phyloP scores from a whole-genome alignment of 2,329 filamentous ascomycete species.

The Magnaporthiopsis poae region DNA sequence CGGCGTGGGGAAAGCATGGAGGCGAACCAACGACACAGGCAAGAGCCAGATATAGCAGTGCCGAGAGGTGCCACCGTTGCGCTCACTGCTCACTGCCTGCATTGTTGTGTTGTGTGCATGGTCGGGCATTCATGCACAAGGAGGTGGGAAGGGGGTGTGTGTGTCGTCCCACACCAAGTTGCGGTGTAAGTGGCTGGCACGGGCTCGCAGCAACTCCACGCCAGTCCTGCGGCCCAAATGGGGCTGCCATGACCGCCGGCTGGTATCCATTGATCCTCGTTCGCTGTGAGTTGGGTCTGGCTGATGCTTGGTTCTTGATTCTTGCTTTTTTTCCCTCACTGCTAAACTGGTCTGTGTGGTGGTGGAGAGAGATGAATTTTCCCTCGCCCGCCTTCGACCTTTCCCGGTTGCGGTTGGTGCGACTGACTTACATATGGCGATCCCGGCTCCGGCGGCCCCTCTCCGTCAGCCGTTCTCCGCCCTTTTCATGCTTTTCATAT shows the following conservation, averaged over 20 bases:
- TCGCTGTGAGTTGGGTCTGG: too few relatives aligned
- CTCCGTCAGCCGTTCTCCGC: too few relatives aligned
- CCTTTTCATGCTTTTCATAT: too few relatives aligned
- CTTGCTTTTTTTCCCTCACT: neutral
- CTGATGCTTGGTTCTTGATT: neutral
- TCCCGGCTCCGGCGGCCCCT: too few relatives aligned
- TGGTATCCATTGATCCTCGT: neutral
- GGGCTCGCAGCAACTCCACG: neutral
- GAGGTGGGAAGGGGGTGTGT: neutral
- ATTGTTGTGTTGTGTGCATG: neutral
- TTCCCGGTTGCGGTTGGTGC: neutral
- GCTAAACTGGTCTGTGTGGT: neutral
- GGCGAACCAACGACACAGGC: neutral
- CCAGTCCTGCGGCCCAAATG: neutral
- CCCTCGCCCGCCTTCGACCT: neutral
- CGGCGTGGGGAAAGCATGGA: neutral
- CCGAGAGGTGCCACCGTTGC: neutral
- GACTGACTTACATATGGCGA: neutral
- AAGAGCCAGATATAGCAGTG: neutral
- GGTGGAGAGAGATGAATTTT: neutral
- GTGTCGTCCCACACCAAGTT: neutral
- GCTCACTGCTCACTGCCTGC: neutral
- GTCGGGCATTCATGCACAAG: neutral
- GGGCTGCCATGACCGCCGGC: neutral
- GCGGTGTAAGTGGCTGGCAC: conserved; percentile 5